Evolutionary conservation across 169 alveolate genomes (phyloP), one percentile per base, ranked within the genome.

Genomic region (Plasmodium malariae): DNA sequence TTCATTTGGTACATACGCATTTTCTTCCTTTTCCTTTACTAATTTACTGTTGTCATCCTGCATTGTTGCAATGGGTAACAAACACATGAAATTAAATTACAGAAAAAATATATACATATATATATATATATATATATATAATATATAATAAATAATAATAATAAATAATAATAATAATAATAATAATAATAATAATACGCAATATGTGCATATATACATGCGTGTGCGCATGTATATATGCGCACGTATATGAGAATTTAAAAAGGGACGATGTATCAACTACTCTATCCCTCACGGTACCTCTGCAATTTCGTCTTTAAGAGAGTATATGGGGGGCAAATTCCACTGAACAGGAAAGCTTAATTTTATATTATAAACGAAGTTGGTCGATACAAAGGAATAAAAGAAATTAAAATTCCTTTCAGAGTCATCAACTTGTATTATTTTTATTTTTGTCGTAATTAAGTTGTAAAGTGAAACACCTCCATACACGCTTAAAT

Each of bases 401-500:
- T 83, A 43, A 24, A 83, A 83, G 40, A 83, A 83, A 30, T 83
- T 83, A 83, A 83, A 83, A 83, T 83, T 65, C 24, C 36, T 83
- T 17, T 83, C 60, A n/a, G 69, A 11, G 63, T 83, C 91, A 54
- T 83, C 63, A 11, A 83, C 34, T 83, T 83, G 85, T 65, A 83
- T 37, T 12, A 83, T 83, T 83, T 67, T 83, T 49, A 83, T 83
- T 83, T 83, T 83, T 5, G 91, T 83, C 26, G 63, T 83, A 51
- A 83, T 67, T 30, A 83, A 51, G 28, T 83, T 83, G 59, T 83
- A 83, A 36, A 83, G 43, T n/a, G 83, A 57, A 54, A 83, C 51
- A 40, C 72, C 83, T 12, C 74, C 91, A 45, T 83, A 83, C 6
- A 83, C 91, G 30, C 72, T 83, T 83, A 83, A 59, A 49, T 83